Evolutionary conservation across 1,139 yeast species (phyloP), one percentile per base, ranked within the genome.

Genomic region (Suhomyces bokatorum): DNA sequence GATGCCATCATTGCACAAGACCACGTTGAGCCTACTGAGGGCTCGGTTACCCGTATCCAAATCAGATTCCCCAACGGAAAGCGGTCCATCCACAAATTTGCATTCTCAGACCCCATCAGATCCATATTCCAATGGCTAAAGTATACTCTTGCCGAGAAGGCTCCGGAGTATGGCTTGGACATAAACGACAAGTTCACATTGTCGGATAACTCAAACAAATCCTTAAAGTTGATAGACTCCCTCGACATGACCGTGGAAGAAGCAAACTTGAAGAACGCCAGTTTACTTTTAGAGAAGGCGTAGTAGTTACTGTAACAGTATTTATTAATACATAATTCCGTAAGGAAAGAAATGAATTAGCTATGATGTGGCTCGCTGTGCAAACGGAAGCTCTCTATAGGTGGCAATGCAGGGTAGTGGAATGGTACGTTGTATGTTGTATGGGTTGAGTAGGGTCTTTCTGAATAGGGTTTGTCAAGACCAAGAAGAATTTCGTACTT

Each of bases 1-100:
- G 75, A 73, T 7, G 44, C 65, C 0, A 80, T 84, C 15, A 46
- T 57, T 16, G 73, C 93, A 0, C 54, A 60, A 0, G 73, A 75
- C 30, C 82, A 83, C 46, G 67, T 67, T 0, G 96, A 87, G 53
- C 90, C 93, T 0, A 71, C 75, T n/a, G 75, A 82, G 0, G 75
- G 75, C 3, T 65, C 77, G 1, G 77, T 81, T 1, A 88, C 97
- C 1, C 73, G 99, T 55, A 78, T 95, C 20, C 99, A 93, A 64
- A 77, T 95, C 16, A 76, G 98, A 47, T 79, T 89, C 35, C 95
- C 95, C 14, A 90, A 86, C 56, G 98, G 98, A 17, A 78, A 84
- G 44, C 73, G 98, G 50, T 68, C 85, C 12, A 85, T 93, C n/a
- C 84, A 89, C 47, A 78, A 89, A 52, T 87, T 93, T 57, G 67